Conservation (phyloP, 225 moss, liverwort and hornwort species). For the Antitrichia curtipendula region DNA sequence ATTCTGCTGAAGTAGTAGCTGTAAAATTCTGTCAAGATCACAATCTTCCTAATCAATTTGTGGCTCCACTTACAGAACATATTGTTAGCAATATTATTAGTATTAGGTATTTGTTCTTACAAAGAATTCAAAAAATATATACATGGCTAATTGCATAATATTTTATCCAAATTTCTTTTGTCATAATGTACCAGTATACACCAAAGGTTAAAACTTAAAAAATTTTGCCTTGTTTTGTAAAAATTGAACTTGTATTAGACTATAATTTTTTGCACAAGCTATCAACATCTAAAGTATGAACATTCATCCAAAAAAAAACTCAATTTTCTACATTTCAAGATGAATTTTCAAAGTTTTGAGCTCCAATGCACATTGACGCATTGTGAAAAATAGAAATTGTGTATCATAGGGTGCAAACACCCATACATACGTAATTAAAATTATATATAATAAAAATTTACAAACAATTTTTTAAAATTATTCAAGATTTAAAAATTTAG, state of each 20-base stretch:
- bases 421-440: accelerated
- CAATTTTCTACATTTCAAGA: no score
- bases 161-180: neutral
- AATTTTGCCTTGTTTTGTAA: neutral
- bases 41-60: constrained; percentile 68
- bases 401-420: accelerated
- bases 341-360: neutral
- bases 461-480: accelerated
- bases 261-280: neutral
- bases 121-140: no score
- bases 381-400: neutral
- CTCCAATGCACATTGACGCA: accelerated
- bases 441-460: neutral
- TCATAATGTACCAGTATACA: neutral
- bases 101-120: constrained; percentile 27
- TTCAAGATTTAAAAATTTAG: neutral
- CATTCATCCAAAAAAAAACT: accelerated
- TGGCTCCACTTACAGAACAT: constrained; percentile 76
- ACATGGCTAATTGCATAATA: accelerated
- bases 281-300: neutral
- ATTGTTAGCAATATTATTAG: constrained; percentile 86
- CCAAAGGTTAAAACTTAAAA: neutral
- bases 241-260: neutral
- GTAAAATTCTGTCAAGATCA: constrained; percentile 68
- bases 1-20: constrained; percentile 67